These are phyloP conservation scores for Eutrema salsugineum DNA, from an alignment of 441 rosid genomes.

Conservation along the genomic window DNA sequence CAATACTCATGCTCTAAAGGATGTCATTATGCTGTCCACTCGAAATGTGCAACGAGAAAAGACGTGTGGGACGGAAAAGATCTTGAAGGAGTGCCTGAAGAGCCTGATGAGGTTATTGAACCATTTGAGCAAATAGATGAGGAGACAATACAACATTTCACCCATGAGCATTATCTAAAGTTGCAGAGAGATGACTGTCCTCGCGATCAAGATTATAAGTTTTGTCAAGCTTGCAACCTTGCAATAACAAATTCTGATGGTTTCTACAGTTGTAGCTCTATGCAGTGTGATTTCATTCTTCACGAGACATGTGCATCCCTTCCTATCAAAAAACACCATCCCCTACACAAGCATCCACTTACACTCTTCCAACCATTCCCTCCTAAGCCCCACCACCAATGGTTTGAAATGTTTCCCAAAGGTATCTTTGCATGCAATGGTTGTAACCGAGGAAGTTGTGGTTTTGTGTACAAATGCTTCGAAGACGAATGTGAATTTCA, in stretches of 20 bases:
- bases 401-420: not conserved
- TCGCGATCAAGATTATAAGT: not conserved
- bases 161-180: not conserved
- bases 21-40: not conserved
- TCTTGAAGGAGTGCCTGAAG: not conserved
- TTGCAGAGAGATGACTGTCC: too few species aligned
- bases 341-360: not conserved
- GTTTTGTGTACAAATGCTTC: not conserved
- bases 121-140: not conserved
- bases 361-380: not conserved
- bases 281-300: not conserved
- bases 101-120: not conserved
- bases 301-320: constrained; percentile 6
- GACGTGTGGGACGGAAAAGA: not conserved
- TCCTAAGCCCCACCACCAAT: not conserved
- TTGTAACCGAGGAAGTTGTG: not conserved
- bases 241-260: not conserved
- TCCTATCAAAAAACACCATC: not conserved
- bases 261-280: not conserved
- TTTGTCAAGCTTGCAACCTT: not conserved
- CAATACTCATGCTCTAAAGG: not conserved
- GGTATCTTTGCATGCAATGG: not conserved
- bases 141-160: not conserved
- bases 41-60: not conserved
- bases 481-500: not conserved